Evolutionary conservation across 2,329 filamentous ascomycete genomes (phyloP), one percentile per base, ranked within the genome.

Genomic region (Zymoseptoria pseudotritici): DNA sequence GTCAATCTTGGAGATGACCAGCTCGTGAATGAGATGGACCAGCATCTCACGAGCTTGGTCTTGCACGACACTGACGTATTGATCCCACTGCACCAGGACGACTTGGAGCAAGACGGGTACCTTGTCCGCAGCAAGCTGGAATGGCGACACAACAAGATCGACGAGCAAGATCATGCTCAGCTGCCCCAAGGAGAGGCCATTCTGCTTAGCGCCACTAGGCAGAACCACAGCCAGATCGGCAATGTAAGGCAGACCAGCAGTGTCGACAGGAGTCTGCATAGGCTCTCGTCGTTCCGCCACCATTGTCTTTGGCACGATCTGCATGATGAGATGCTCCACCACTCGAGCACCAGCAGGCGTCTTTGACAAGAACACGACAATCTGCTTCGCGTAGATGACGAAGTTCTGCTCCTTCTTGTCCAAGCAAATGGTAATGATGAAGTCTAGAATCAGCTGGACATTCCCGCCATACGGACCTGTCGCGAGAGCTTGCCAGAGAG

Each of bases 21-120:
- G 81, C 73, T 97, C 94, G 69, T 99, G 94, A 53, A 99, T 95
- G 19, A 99, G 82, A 77, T 99, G 94, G 1, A 99, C 92, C 17
- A 99, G 83, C 92, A 99, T 96, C 75, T 99, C 94, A 54, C 92
- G 86, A 29, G 95, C 92, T 74, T 99, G 93, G 66, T 97, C 94
- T 73, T 97, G 93, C 1, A 99, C 94, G 10, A 97, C 83, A 2
- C 90, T 86, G 1, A 90, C 96, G 70, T 99, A 97, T 70, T 97
- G 93, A 72, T 99, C 95, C 94, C 94, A 99, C 1, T 97, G 82
- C 3, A 97, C 91, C 11, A 93, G 87, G 4, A 97, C 87, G 8
- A 96, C 90, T 73, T 99, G 94, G 13, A 99, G 79, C 20, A 99
- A 79, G 24, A 96, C 83, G 1, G 93, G 91, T 2, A 97, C 83